Evolutionary conservation across 495 filamentous ascomycete genomes (phyloP), one percentile per base, ranked within the genome.

Genomic region (Hypoxylon crocopeplum): DNA sequence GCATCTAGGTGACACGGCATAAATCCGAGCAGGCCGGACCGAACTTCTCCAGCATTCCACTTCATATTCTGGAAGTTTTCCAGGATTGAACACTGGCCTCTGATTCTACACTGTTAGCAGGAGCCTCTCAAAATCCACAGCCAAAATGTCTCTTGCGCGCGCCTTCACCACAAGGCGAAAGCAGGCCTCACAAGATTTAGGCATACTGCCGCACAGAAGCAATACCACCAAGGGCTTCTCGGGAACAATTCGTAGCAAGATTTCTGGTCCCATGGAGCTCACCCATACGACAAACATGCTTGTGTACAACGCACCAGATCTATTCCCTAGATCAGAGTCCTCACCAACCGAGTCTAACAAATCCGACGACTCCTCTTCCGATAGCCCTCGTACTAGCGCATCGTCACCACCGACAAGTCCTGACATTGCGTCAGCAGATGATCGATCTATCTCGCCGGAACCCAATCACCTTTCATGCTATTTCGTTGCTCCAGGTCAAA

Each of bases 261-360:
- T 98, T 67, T 98, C 94, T 15, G 84, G 81, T 8, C 94, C 94
- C 2, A 80, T 97, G 39, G 86, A 90, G 71, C 79, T 98, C 37
- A 74, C 97, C 21, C 96, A 93, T 15, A 96, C 95, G 3, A 98
- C 95, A 53, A 98, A 98, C 71, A 91, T 93, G 86, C 86, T 97
- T 13, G 89, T 90, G 13, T 96, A 94, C 80, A 92, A 93, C 66
- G 92, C 94, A 8, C 95, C 94, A 20, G 87, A 92, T 69, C 81
- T 91, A 60, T 81, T 77, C 62, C 83, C 79, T 48, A 78, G 58
- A 38, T 69, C 78, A 55, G 72, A 78, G 21, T 80, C 84, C 1
- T 86, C 88, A 0, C 71, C 52, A 7, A 84, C 79, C 5, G 69
- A 82, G 25, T 86, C 84, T 19, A 76, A 74, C 29, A 81, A 86